Conservation (phyloP, 1,139 yeast species). For the Oligophagozyma castellii region DNA sequence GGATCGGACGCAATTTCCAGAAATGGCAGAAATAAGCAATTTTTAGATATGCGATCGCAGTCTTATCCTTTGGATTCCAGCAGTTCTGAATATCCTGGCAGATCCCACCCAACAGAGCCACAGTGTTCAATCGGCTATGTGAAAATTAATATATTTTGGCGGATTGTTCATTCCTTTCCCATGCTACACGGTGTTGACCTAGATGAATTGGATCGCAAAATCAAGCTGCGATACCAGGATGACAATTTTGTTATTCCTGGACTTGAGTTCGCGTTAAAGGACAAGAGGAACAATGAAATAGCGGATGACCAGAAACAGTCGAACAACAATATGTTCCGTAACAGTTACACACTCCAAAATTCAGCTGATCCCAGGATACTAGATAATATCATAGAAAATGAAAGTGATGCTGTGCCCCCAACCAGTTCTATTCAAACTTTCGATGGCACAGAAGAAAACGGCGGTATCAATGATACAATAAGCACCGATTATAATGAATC, state of each 20-base stretch:
- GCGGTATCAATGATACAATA: slow-evolving; percentile 1
- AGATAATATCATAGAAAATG: too few relatives aligned
- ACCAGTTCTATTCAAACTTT: too few relatives aligned
- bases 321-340: slow-evolving; percentile 1
- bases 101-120: slow-evolving; percentile 2
- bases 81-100: slow-evolving; percentile 2
- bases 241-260: slow-evolving; percentile 18
- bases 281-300: neutral
- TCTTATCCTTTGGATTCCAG: slow-evolving; percentile 2
- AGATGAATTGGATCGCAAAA: slow-evolving; percentile 17
- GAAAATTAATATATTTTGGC: slow-evolving; percentile 17
- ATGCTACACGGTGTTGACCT: slow-evolving; percentile 22
- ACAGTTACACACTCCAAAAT: neutral
- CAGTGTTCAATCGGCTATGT: slow-evolving; percentile 4
- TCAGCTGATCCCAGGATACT: too few relatives aligned
- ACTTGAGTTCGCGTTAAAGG: slow-evolving; percentile 10
- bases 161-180: slow-evolving; percentile 18
- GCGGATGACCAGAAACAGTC: slow-evolving; percentile 1
- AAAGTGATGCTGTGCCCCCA: too few relatives aligned
- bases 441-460: too few relatives aligned
- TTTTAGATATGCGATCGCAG: slow-evolving; percentile 1
- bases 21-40: slow-evolving; percentile 2
- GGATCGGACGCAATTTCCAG: slow-evolving; percentile 1
- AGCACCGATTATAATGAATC: slow-evolving; percentile 1
- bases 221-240: slow-evolving; percentile 10